Evolutionary conservation across 164 flowering plant genomes (phyloP), one percentile per base, ranked within the genome.

Genomic region (Berberis vulgaris): DNA sequence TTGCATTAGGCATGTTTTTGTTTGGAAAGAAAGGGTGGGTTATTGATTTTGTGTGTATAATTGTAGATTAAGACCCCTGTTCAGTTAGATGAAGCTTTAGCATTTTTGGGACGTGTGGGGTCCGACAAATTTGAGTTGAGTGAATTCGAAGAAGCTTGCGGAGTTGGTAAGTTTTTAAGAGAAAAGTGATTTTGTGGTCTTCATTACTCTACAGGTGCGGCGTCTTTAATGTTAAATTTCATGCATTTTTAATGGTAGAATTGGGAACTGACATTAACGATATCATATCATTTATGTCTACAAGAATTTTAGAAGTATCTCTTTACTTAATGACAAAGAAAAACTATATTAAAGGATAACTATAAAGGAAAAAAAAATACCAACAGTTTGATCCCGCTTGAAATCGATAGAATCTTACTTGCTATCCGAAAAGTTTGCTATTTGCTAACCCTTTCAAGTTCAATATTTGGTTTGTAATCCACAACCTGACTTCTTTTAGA

Each of bases 111-210:
- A 6, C 69, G 44, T 41, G 74, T 71, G 59, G 93, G 82, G 61
- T 66, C 86, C 0, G 91, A 87, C 59, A 59, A 76, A 41, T 79
- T 86, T 67, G 60, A 74, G 38, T 12, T 76, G 62, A 72, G 75
- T 59, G 93, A 83, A 52, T 89, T 94, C 77, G 99, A 94, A 76
- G 84, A 81, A 67, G 87, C 96, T 43, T 91, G 96, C 74, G 99
- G 97, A 69, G 94, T 94, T 60, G 99, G 96, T 94, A 86, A 63
- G 88, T 4, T 69, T 39, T 67, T 4, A 45, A 46, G 8, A 13
- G 40, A 13, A 41, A 57, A 57, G 50, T 11, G 12, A 50, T 50
- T 50, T 50, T 10, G 1, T 50, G 8, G 54, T 50, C 12, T 7
- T 50, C 2, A 7, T 5, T 50, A 47, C 50, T 26, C 26, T 26